Evolutionary conservation across 495 filamentous ascomycete species (phyloP), one percentile per base, ranked within the genome.

Genomic region (Hyaloscypha hepaticicola): DNA sequence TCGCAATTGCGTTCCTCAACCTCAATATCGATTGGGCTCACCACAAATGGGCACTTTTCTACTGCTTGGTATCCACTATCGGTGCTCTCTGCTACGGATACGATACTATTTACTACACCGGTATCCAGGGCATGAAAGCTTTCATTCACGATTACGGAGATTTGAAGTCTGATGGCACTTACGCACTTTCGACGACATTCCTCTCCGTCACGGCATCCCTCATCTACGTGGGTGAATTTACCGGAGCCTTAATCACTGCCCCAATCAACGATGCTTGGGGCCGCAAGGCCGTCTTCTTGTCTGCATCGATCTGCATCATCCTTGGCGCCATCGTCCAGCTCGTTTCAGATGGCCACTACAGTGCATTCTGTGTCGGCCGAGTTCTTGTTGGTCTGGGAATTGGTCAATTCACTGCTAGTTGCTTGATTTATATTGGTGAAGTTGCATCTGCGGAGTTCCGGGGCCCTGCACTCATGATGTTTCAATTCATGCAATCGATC

Each of bases 401-500:
- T 28, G 70, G 70, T 28, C 38, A 67, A 19, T 72, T 72, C 60
- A 68, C 70, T 16, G 65, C 63, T 1, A 70, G 65, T 26, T 70
- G 45, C 22, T 55, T 70, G 8, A 61, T 72, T 7, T 72, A 72
- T 34, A 69, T 78, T 57, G 74, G 75, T 2, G 75, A 78, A 60
- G 70, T 78, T 0, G 75, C 76, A 5, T 73, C 76, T 0, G 49
- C 66, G 5, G 69, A 65, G 1, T 74, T 78, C 61, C 68, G 75
- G n/a, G 73, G 76, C 41, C 75, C 75, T 1, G 72, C 74, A 4
- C 68, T 78, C 48, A 75, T 75, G 71, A 73, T 66, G 58, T 77
- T 72, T 63, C 76, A 78, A 58, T 76, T 77, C 60, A 68, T 78
- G 58, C 76, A 76, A 60, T 75, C 73, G 26, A 67, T 64, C 69